Evolutionary conservation across 139 green algal species (phyloP), one percentile per base, ranked within the genome.

Genomic region (Zygnema cylindricum): DNA sequence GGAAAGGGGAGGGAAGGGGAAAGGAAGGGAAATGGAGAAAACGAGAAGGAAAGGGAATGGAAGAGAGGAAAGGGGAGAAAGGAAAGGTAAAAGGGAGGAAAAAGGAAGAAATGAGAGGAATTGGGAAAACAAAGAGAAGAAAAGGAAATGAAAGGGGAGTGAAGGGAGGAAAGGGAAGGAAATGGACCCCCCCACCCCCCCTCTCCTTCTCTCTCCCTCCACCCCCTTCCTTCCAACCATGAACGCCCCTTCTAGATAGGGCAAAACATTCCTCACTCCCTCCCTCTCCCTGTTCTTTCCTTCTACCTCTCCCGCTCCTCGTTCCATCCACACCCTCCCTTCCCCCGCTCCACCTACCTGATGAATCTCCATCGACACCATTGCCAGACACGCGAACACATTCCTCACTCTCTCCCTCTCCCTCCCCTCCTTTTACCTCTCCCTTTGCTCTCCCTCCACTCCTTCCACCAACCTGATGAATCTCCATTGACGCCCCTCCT

Each of bases 401-500:
- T 7, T 16, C 49, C 49, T 7, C 7, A 63, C 7, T 16, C 49
- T 16, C 49, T 25, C 49, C 49, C 7, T 7, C 49, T 16, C 49
- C 7, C 49, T 16, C 7, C 49, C 16, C 49, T 16, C 49, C 49
- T 16, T 25, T 63, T 25, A 16, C 49, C 49, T 16, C 7, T 25
- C 49, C 49, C 49, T 63, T 16, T 63, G n/a, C 49, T 25, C 16
- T 63, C 49, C 49, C 49, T 7, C 49, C 7, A 16, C 16, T 63
- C 49, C 49, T n/a, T n/a, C n/a, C 30, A 73, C 30, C 30, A 3
- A 90, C 85, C 85, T 91, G 88, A 91, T 99, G 98, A 88, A 99
- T 99, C 91, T 99, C 98, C 97, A 99, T 98, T 2, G 95, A 98
- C 0, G 96, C 96, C 30, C 98, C 98, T n/a, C 98, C 96, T 22